phyloP scores from a whole-genome alignment of 768 basidiomycete genomes.

The Serendipita sp. region DNA sequence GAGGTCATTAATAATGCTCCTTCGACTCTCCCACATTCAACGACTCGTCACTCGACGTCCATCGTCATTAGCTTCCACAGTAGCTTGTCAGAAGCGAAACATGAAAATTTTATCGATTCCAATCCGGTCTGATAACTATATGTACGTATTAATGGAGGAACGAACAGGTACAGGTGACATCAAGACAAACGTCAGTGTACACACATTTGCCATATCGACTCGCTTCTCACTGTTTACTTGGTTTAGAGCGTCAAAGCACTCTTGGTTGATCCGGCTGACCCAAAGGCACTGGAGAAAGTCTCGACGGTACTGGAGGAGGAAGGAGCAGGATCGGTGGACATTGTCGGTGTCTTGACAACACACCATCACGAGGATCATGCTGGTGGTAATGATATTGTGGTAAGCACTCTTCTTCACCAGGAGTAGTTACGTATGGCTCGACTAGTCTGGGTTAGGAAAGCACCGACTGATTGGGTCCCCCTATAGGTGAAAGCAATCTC shows the following conservation, averaged over 20 bases:
- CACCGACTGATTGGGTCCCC: conserved; percentile 16
- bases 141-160: conserved; percentile 34
- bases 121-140: conserved; percentile 70
- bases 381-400: conserved; percentile 62
- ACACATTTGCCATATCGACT: not conserved
- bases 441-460: conserved; percentile 7
- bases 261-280: conserved; percentile 64
- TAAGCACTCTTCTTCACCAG: not conserved
- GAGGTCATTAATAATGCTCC: too few species aligned
- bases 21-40: too few species aligned
- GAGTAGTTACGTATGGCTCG: not conserved
- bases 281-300: conserved; percentile 18
- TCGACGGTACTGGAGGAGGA: conserved; percentile 50
- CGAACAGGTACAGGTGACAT: conserved; percentile 37
- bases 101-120: conserved; percentile 73
- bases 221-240: not conserved
- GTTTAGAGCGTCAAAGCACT: conserved; percentile 35
- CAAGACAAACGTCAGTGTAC: conserved; percentile 20
- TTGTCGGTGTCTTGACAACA: conserved; percentile 69
- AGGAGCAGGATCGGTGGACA: conserved; percentile 38
- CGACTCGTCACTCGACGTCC: too few species aligned
- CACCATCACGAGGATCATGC: conserved; percentile 87
- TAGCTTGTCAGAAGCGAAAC: conserved; percentile 8
- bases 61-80: not conserved
- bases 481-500: not conserved